phyloP scores from a whole-genome alignment of 1,284 basidiomycete genomes.

The Ganoderma sinense region DNA sequence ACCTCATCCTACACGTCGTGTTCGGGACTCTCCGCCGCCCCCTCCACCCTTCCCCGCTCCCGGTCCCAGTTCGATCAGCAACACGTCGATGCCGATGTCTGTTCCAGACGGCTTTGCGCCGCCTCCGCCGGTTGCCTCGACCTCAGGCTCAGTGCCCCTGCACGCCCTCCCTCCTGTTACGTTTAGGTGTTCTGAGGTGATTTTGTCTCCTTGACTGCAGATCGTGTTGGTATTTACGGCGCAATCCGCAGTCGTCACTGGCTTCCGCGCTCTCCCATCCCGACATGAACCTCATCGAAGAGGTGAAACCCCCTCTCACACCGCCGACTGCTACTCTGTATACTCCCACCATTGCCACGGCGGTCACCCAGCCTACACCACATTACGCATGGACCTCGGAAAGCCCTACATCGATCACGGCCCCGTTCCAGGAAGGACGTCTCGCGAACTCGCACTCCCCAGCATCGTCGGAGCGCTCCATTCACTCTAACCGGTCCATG shows the following conservation, averaged over 20 bases:
- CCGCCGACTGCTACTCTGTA: slow-evolving; percentile 2
- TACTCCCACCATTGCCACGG: slow-evolving; percentile 19
- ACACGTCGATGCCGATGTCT: slow-evolving; percentile 2
- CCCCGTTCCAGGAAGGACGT: slow-evolving; percentile 19
- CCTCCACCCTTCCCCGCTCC: slow-evolving; percentile 17
- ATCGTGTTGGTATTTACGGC: slow-evolving; percentile 25
- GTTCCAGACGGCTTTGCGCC: slow-evolving; percentile 15
- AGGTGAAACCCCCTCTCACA: slow-evolving; percentile 21
- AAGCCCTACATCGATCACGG: slow-evolving; percentile 14
- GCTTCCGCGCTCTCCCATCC: slow-evolving; percentile 24
- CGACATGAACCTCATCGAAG: slow-evolving; percentile 18
- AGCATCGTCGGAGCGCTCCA: slow-evolving; percentile 31
- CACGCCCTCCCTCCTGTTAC: slow-evolving; percentile 20
- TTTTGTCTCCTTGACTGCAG: slow-evolving; percentile 25
- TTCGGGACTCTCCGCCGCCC: slow-evolving; percentile 21
- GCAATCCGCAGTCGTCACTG: slow-evolving; percentile 19
- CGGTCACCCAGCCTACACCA: slow-evolving; percentile 24
- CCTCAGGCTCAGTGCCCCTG: slow-evolving; percentile 21
- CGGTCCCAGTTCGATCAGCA: slow-evolving; percentile 22
- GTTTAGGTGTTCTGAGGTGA: slow-evolving; percentile 30
- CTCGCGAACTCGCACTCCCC: slow-evolving; percentile 30
- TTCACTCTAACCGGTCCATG: slow-evolving; percentile 22
- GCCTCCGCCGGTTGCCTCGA: slow-evolving; percentile 9
- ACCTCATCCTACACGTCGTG: slow-evolving; percentile 38
- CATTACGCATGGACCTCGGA: slow-evolving; percentile 27